These are phyloP conservation scores for Boechera divaricarpa DNA, from an alignment of 345 rosid species.

Conservation along the genomic window DNA sequence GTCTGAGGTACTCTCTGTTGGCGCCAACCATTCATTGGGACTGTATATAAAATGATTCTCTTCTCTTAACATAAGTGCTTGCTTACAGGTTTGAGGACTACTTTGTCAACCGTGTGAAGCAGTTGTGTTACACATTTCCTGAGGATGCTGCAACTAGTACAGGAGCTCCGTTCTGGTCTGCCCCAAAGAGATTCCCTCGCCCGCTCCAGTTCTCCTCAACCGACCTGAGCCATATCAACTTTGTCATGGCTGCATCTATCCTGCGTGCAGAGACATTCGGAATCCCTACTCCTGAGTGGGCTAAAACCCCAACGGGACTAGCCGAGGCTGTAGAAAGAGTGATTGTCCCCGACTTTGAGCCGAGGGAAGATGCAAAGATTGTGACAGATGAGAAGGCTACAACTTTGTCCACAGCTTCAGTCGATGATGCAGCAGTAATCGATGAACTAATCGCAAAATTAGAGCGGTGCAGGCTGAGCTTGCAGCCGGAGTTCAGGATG, in stretches of 20 bases:
- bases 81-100: slow-evolving; percentile 89
- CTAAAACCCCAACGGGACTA: slow-evolving; percentile 58
- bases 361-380: slow-evolving; percentile 77
- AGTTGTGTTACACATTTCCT: slow-evolving; percentile 83
- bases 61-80: slow-evolving; percentile 32
- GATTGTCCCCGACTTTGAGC: slow-evolving; percentile 88
- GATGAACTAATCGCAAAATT: slow-evolving; percentile 65
- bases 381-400: slow-evolving; percentile 96
- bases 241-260: slow-evolving; percentile 76
- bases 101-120: slow-evolving; percentile 84
- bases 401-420: slow-evolving; percentile 68
- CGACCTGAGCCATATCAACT: slow-evolving; percentile 74
- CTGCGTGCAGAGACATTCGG: slow-evolving; percentile 95
- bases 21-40: background rate
- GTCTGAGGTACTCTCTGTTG: slow-evolving; percentile 57
- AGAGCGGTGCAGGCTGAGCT: slow-evolving; percentile 66
- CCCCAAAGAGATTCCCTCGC: slow-evolving; percentile 93
- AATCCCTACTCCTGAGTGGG: slow-evolving; percentile 85
- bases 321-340: slow-evolving; percentile 81
- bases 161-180: slow-evolving; percentile 99
- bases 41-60: background rate
- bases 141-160: slow-evolving; percentile 93
- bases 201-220: slow-evolving; percentile 76
- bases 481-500: slow-evolving; percentile 74
- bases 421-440: slow-evolving; percentile 84